Conservation (phyloP, 148 eudicot species). For the Tetragonia tetragonoides region DNA sequence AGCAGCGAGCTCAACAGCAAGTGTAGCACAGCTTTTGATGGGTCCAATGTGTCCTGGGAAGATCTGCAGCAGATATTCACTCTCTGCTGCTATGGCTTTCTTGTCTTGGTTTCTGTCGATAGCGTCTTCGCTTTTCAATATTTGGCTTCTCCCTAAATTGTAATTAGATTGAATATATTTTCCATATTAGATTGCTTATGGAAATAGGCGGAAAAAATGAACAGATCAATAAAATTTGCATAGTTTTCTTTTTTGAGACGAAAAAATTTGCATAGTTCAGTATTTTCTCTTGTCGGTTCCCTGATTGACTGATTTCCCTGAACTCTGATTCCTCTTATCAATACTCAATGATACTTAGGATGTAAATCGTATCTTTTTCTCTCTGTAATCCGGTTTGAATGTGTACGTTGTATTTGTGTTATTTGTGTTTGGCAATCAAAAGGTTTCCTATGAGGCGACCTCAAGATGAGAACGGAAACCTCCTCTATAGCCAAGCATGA, state of each 20-base stretch:
- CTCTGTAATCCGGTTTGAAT: too few relatives aligned
- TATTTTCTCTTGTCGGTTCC: too few relatives aligned
- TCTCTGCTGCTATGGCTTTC: slow-evolving; percentile 86
- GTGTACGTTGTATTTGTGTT: too few relatives aligned
- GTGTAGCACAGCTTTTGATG: slow-evolving; percentile 61
- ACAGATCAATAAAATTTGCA: neutral
- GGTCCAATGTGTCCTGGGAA: slow-evolving; percentile 39
- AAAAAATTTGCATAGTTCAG: neutral
- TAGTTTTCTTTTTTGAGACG: too few relatives aligned
- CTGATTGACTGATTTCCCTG: too few relatives aligned
- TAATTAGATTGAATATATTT: neutral
- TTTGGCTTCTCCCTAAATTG: slow-evolving; percentile 69
- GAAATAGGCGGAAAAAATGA: neutral
- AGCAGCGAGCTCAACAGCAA: slow-evolving; percentile 82
- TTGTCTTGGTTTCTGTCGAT: slow-evolving; percentile 74
- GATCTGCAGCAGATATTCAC: slow-evolving; percentile 64
- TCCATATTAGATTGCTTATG: neutral
- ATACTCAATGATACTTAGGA: too few relatives aligned
- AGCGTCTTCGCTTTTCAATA: slow-evolving; percentile 76
- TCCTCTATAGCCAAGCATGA: too few relatives aligned
- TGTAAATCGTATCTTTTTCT: too few relatives aligned
- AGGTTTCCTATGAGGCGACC: too few relatives aligned
- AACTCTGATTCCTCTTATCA: too few relatives aligned
- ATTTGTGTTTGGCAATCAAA: too few relatives aligned
- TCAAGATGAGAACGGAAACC: too few relatives aligned